phyloP scores from a whole-genome alignment of 495 filamentous ascomycete species.

The Staphylotrichum tortipilum region DNA sequence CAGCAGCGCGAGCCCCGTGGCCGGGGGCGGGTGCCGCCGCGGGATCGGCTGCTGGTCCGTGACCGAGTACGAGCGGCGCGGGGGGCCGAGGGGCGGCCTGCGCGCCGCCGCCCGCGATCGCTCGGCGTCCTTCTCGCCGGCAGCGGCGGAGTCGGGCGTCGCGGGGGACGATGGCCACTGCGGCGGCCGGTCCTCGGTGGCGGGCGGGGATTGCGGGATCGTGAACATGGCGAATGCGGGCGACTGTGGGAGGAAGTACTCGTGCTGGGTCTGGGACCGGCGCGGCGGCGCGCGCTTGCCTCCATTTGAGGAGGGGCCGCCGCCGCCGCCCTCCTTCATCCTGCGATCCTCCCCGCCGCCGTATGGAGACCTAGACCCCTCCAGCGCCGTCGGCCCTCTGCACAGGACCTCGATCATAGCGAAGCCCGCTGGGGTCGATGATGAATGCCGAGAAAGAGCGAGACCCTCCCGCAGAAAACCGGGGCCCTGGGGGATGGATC shows the following conservation, averaged over 20 bases:
- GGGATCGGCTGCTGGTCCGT: slow-evolving; percentile 39
- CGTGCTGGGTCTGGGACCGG: slow-evolving; percentile 26
- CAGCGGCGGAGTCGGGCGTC: no score
- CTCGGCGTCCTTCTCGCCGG: background rate
- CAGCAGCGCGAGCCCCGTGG: slow-evolving; percentile 25
- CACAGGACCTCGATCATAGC: slow-evolving; percentile 23
- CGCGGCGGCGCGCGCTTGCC: slow-evolving; percentile 22
- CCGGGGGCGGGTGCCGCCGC: slow-evolving; percentile 30
- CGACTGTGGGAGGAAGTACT: slow-evolving; percentile 21
- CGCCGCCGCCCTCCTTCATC: slow-evolving; percentile 18
- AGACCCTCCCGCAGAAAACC: no score
- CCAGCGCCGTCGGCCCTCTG: slow-evolving; percentile 9
- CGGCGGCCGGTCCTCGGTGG: background rate
- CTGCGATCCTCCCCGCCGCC: slow-evolving; percentile 24
- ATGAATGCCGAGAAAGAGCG: no score
- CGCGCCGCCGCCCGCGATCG: slow-evolving; percentile 1
- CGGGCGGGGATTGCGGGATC: slow-evolving; percentile 9
- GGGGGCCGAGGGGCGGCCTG: slow-evolving; percentile 23
- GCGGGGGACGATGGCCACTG: no score
- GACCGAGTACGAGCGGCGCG: slow-evolving; percentile 40
- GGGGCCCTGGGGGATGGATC: no score
- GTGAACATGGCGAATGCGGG: slow-evolving; percentile 14
- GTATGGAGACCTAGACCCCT: slow-evolving; percentile 9
- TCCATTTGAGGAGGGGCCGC: slow-evolving; percentile 3
- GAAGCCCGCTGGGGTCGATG: no score